Evolutionary conservation across 164 flowering plant genomes (phyloP).

Genomic region (Echeveria elegans): DNA sequence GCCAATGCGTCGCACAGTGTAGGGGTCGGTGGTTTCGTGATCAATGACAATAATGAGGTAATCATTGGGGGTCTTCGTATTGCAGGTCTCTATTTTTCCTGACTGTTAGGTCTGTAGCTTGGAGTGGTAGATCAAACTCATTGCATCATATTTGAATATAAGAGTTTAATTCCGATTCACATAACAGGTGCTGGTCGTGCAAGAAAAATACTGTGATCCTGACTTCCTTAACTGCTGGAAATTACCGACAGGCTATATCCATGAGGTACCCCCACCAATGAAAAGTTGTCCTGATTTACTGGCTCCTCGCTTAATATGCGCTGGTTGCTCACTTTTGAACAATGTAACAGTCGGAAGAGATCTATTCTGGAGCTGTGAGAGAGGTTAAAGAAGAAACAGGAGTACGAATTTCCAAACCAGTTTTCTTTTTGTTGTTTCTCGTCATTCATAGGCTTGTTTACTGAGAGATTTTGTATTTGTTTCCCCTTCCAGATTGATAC

Average conservation of each 20-base stretch:
- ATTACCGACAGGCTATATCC: constrained; percentile 82
- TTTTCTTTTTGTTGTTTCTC: not conserved
- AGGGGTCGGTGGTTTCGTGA: constrained; percentile 87
- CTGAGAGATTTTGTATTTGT: not conserved
- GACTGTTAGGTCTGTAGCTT: not conserved
- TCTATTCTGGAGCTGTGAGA: constrained; percentile 68
- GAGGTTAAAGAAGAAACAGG: constrained; percentile 97
- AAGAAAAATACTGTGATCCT: constrained; percentile 66
- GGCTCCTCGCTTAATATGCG: not conserved
- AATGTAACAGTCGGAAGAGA: constrained; percentile 62
- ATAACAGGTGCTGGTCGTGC: constrained; percentile 78
- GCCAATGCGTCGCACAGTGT: constrained; percentile 84
- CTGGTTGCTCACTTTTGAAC: not conserved
- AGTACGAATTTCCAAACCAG: constrained; percentile 36
- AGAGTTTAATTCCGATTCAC: not conserved
- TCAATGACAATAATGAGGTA: constrained; percentile 78
- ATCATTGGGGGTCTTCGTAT: not conserved
- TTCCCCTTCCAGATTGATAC: constrained; percentile 58
- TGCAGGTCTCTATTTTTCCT: not conserved
- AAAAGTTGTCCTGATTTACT: not conserved
- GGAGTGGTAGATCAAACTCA: not conserved
- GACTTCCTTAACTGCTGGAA: constrained; percentile 56
- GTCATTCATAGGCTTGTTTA: not conserved
- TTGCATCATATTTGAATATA: not conserved
- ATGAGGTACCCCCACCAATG: constrained; percentile 35